These are phyloP conservation scores for Euphorbia lathyris DNA, from an alignment of 345 rosid genomes.

Conservation along the genomic window DNA sequence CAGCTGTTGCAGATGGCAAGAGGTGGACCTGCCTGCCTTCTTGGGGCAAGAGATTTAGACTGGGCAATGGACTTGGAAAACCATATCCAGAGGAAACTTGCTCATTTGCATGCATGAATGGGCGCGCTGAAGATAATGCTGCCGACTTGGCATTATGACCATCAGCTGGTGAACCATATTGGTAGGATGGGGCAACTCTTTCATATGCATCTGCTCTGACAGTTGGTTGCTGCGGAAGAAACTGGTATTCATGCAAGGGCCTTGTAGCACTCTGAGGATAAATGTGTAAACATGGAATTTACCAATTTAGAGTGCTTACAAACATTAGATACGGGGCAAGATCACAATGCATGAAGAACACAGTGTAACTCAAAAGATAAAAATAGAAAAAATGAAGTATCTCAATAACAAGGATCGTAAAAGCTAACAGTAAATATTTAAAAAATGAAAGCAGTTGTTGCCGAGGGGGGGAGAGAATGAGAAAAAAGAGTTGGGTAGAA, in stretches of 20 bases:
- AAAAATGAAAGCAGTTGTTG: not conserved
- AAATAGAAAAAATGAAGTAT: not conserved
- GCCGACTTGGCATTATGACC: constrained; percentile 38
- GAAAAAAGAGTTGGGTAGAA: not conserved
- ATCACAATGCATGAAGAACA: not conserved
- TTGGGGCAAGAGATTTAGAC: constrained; percentile 64
- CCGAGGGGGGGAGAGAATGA: not conserved
- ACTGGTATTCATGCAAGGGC: constrained; percentile 78
- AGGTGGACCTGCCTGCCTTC: constrained; percentile 50
- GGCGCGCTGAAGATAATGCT: constrained; percentile 30
- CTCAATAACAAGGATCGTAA: not conserved
- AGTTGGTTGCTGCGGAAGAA: constrained; percentile 81
- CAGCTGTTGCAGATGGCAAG: constrained; percentile 41
- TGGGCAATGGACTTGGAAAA: constrained; percentile 50
- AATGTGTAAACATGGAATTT: constrained; percentile 3
- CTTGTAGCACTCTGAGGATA: constrained; percentile 44
- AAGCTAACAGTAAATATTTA: not conserved
- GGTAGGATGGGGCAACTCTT: constrained; percentile 45
- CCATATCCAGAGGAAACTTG: constrained; percentile 42
- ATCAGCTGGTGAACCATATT: constrained; percentile 43
- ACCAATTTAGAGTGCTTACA: not conserved
- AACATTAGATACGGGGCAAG: not conserved
- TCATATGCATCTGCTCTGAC: constrained; percentile 53
- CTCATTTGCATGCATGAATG: constrained; percentile 35
- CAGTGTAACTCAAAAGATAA: not conserved